phyloP scores from a whole-genome alignment of 2,329 filamentous ascomycete species.

The Paecilomyces variotii region DNA sequence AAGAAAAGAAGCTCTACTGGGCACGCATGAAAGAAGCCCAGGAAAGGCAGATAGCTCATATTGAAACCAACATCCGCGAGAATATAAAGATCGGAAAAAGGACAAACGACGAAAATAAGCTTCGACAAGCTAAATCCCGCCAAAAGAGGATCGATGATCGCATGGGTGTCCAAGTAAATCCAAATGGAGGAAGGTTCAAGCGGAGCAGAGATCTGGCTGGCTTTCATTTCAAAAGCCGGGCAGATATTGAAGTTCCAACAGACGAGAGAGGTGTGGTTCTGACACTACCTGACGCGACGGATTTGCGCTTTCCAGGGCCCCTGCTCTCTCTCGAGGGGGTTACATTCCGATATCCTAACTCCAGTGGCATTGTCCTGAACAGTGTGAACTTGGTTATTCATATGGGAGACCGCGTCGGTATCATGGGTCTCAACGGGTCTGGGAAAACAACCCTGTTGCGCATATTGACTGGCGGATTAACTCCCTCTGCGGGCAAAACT shows the following conservation, averaged over 20 bases:
- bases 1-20: constrained; percentile 58
- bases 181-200: constrained; percentile 69
- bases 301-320: constrained; percentile 66
- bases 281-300: constrained; percentile 54
- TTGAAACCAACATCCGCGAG: constrained; percentile 67
- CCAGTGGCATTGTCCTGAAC: constrained; percentile 45
- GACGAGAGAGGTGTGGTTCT: constrained; percentile 53
- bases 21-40: constrained; percentile 73
- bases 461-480: constrained; percentile 39
- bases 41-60: constrained; percentile 71
- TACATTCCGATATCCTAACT: constrained; percentile 53
- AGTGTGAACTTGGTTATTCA: constrained; percentile 62
- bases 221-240: constrained; percentile 50
- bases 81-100: constrained; percentile 69
- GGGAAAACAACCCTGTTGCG: constrained; percentile 41
- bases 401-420: constrained; percentile 50
- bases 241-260: constrained; percentile 62
- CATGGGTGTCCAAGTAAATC: constrained; percentile 66
- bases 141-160: constrained; percentile 80
- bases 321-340: constrained; percentile 65
- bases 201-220: constrained; percentile 66
- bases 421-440: not conserved
- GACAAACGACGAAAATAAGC: constrained; percentile 74
- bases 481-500: not conserved
- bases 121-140: constrained; percentile 74